Evolutionary conservation across 192 early-diverging fungal genomes (phyloP).

Genomic region (Backusella luteola): DNA sequence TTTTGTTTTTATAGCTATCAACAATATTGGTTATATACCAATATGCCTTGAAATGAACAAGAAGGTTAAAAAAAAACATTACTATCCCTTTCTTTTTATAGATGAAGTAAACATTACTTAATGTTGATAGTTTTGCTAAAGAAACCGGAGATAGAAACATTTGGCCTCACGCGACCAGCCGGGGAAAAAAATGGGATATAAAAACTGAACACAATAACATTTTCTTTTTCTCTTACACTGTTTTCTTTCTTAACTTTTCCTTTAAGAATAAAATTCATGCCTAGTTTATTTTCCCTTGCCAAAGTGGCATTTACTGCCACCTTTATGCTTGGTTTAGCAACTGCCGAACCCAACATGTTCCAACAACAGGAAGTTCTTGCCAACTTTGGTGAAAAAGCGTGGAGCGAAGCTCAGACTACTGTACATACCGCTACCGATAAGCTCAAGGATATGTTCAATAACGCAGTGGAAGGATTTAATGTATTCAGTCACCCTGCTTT

Average conservation of each 20-base stretch:
- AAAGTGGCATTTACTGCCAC: slow-evolving; percentile 5
- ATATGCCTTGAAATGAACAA: not conserved
- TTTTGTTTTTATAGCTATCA: not conserved
- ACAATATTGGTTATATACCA: not conserved
- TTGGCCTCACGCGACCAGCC: slow-evolving; percentile 1
- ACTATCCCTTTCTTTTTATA: not conserved
- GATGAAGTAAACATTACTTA: not conserved
- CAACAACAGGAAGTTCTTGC: slow-evolving; percentile 9
- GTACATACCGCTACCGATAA: slow-evolving; percentile 6
- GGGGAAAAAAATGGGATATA: slow-evolving; percentile 1
- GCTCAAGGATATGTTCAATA: slow-evolving; percentile 34
- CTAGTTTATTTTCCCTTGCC: slow-evolving; percentile 13
- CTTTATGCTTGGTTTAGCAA: not conserved
- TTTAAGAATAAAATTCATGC: slow-evolving; percentile 10
- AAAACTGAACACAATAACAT: not conserved
- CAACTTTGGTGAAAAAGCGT: slow-evolving; percentile 11
- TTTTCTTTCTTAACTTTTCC: not conserved
- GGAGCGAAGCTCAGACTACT: not conserved
- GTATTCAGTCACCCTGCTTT: slow-evolving; percentile 59
- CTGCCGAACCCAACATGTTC: not conserved
- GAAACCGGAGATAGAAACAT: not conserved
- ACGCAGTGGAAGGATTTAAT: slow-evolving; percentile 37
- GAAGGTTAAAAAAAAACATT: too few relatives aligned
- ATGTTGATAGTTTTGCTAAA: not conserved
- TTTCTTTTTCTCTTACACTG: not conserved